These are phyloP conservation scores for Narthecium ossifragum DNA, from an alignment of 106 monocot genomes.

Conservation along the genomic window DNA sequence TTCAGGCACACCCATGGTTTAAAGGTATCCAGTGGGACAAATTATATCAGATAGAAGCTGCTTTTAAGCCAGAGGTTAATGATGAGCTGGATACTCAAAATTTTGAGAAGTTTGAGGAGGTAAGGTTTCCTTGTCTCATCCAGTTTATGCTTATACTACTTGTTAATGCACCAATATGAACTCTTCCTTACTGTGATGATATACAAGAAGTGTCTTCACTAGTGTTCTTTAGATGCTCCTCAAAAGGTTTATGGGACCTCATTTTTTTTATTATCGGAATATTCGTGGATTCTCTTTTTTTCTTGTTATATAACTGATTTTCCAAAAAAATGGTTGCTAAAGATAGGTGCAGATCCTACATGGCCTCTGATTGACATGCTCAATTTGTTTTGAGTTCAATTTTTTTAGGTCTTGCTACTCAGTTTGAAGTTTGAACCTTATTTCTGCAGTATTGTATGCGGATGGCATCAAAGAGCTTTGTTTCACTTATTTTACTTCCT, in stretches of 20 bases:
- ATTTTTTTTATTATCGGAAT: not conserved
- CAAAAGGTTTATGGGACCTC: not conserved
- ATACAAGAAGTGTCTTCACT: not conserved
- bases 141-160: too few species aligned
- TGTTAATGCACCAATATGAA: not conserved
- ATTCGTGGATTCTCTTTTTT: not conserved
- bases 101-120: conserved; percentile 99
- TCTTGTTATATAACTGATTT: not conserved
- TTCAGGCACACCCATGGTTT: conserved; percentile 91
- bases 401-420: too few species aligned
- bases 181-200: not conserved
- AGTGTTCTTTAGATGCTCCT: not conserved
- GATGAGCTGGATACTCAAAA: conserved; percentile 91
- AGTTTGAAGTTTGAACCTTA: too few species aligned
- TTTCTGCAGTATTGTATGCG: too few species aligned
- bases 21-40: conserved; percentile 70
- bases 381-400: too few species aligned
- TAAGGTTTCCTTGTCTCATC: conserved; percentile 5
- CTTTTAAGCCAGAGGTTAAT: conserved; percentile 88
- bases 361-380: too few species aligned
- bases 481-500: too few species aligned
- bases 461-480: too few species aligned
- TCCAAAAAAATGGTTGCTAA: too few species aligned
- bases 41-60: conserved; percentile 93
- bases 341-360: too few species aligned